These are phyloP conservation scores for Emmonsiellopsis sp. DNA, from an alignment of 2,329 filamentous ascomycete species.

Conservation along the genomic window DNA sequence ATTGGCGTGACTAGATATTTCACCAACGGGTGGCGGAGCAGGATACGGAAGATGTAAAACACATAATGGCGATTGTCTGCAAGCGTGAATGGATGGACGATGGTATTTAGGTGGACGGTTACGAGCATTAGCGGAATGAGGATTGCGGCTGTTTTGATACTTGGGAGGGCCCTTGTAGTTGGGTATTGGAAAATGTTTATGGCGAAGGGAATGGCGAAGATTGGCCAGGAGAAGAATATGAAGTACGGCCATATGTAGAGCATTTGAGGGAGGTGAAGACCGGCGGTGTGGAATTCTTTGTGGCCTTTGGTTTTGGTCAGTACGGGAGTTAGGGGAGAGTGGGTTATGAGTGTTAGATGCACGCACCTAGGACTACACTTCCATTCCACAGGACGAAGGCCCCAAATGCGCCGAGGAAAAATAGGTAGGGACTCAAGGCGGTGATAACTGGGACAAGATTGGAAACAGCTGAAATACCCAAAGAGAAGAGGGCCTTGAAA, in stretches of 20 bases:
- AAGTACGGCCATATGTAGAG: conserved; percentile 92
- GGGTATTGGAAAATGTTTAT: conserved; percentile 25
- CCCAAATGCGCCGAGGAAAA: conserved; percentile 58
- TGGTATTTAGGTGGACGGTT: conserved; percentile 72
- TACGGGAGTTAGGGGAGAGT: neutral
- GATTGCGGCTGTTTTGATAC: conserved; percentile 20
- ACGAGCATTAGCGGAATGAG: conserved; percentile 36
- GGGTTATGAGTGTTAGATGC: neutral
- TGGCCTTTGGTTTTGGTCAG: conserved; percentile 52
- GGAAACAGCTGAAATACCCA: conserved; percentile 48
- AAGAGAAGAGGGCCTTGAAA: conserved; percentile 49
- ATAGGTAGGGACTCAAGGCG: conserved; percentile 44
- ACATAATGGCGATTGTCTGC: conserved; percentile 96
- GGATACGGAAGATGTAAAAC: conserved; percentile 88
- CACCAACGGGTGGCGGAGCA: conserved; percentile 57
- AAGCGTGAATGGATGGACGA: conserved; percentile 89
- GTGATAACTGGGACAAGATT: conserved; percentile 32
- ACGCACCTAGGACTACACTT: conserved; percentile 75
- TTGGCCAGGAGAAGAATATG: conserved; percentile 77
- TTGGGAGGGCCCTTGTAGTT: conserved; percentile 20
- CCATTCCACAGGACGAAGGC: conserved; percentile 79
- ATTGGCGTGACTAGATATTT: conserved; percentile 60
- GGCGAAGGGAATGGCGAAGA: conserved; percentile 53
- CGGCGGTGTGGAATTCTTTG: conserved; percentile 87
- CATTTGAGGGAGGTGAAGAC: conserved; percentile 82